A percentile compares a stretch with the other conserved stretches of the same genome.
phyloP scores from a whole-genome alignment of 352 stramenopile genomes.

The Phytophthora sp. region DNA sequence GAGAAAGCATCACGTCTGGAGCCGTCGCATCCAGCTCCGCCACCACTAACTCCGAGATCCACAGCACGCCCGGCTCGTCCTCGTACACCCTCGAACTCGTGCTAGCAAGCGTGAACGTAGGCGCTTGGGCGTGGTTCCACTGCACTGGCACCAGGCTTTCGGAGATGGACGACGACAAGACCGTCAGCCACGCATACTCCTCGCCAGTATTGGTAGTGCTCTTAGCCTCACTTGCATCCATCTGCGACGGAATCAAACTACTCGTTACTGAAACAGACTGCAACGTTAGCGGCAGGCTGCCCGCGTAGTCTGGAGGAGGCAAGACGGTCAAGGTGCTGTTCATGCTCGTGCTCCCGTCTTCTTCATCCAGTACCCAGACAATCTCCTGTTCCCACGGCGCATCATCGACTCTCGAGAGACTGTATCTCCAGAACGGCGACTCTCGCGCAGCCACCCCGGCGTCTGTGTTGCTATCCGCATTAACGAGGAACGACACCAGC shows the following conservation, averaged over 20 bases:
- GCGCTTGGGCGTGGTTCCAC: slow-evolving; percentile 32
- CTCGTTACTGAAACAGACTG: slow-evolving; percentile 20
- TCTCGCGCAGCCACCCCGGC: background rate
- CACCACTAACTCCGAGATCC: slow-evolving; percentile 26
- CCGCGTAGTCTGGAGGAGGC: slow-evolving; percentile 24
- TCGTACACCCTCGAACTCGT: slow-evolving; percentile 31
- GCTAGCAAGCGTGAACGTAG: slow-evolving; percentile 16
- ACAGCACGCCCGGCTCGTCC: slow-evolving; percentile 26
- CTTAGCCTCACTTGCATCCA: slow-evolving; percentile 4
- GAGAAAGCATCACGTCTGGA: slow-evolving; percentile 13
- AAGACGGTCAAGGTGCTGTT: slow-evolving; percentile 15
- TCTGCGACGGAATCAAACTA: slow-evolving; percentile 24
- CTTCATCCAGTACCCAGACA: slow-evolving; percentile 24
- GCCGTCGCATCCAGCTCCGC: slow-evolving; percentile 15
- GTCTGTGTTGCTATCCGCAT: slow-evolving; percentile 1
- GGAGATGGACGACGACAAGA: slow-evolving; percentile 28
- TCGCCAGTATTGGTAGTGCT: slow-evolving; percentile 1
- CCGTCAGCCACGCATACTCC: slow-evolving; percentile 22
- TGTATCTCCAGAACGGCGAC: slow-evolving; percentile 16
- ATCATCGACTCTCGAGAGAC: background rate
- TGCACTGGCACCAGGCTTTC: slow-evolving; percentile 7
- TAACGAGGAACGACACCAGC: slow-evolving; percentile 3
- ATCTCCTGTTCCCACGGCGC: background rate
- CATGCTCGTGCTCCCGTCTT: slow-evolving; percentile 2
- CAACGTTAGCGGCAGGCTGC: slow-evolving; percentile 18